These are phyloP conservation scores for Saccharomycopsis phalli DNA, from an alignment of 1,139 yeast species.

Conservation along the genomic window DNA sequence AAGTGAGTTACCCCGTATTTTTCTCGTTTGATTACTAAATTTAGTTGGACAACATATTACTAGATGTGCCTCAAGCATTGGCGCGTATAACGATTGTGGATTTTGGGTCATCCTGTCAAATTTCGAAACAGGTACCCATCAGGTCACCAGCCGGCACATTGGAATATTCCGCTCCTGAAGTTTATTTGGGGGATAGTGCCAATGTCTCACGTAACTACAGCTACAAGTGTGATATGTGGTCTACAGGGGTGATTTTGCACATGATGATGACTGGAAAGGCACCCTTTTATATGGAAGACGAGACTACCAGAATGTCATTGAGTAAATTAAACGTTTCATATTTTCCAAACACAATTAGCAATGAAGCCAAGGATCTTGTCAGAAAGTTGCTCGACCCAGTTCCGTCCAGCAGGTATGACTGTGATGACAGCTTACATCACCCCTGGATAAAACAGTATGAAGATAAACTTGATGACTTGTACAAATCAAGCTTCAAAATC, in stretches of 20 bases:
- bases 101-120: constrained; percentile 48
- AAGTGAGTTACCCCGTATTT: constrained; percentile 24
- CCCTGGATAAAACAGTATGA: constrained; percentile 33
- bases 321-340: too few relatives aligned
- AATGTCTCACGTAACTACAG: constrained; percentile 34
- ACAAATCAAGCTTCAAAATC: too few relatives aligned
- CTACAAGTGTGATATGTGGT: constrained; percentile 59
- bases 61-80: constrained; percentile 43
- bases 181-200: constrained; percentile 32
- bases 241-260: constrained; percentile 51
- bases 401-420: constrained; percentile 31
- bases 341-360: constrained; percentile 31
- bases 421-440: constrained; percentile 33
- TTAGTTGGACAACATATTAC: constrained; percentile 46
- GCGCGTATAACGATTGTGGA: constrained; percentile 50
- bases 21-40: constrained; percentile 15
- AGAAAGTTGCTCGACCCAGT: constrained; percentile 33
- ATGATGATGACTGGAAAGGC: constrained; percentile 51
- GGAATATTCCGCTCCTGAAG: constrained; percentile 64
- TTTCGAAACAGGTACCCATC: constrained; percentile 30
- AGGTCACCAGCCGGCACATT: constrained; percentile 57
- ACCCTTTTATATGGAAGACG: constrained; percentile 46
- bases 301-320: too few relatives aligned
- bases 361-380: constrained; percentile 38
- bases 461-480: constrained; percentile 22